A percentile compares a stretch with the other conserved stretches of the same genome.
These are phyloP conservation scores for Brassica carinata DNA, from an alignment of 345 rosid genomes.

Conservation along the genomic window DNA sequence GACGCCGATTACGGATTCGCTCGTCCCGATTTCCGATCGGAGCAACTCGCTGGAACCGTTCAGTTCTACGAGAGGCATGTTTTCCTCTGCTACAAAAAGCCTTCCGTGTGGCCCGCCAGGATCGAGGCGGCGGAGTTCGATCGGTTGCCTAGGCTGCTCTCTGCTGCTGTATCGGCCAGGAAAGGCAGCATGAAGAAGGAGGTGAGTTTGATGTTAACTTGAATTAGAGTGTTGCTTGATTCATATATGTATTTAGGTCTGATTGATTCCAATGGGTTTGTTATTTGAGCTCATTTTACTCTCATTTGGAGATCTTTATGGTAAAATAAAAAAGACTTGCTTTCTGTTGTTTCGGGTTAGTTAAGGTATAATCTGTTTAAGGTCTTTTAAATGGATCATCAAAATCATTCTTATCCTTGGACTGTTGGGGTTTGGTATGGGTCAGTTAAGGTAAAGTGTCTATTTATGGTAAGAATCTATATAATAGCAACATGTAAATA, in stretches of 20 bases:
- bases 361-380: background rate
- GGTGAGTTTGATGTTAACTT: slow-evolving; percentile 40
- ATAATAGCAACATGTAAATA: background rate
- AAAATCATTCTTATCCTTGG: background rate
- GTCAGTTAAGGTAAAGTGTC: slow-evolving; percentile 3
- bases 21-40: slow-evolving; percentile 72
- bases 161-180: slow-evolving; percentile 73
- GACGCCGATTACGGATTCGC: slow-evolving; percentile 80
- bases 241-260: background rate
- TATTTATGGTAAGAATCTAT: slow-evolving; percentile 14
- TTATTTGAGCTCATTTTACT: background rate
- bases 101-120: slow-evolving; percentile 92
- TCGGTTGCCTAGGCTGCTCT: slow-evolving; percentile 93
- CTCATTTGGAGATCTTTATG: background rate
- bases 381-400: background rate
- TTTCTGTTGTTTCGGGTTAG: slow-evolving; percentile 4
- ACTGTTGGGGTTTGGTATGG: slow-evolving; percentile 13
- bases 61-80: slow-evolving; percentile 86
- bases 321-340: background rate
- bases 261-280: background rate
- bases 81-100: slow-evolving; percentile 92
- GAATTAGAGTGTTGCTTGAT: background rate
- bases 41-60: slow-evolving; percentile 74
- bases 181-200: slow-evolving; percentile 68
- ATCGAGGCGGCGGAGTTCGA: slow-evolving; percentile 99